Base-by-base conservation (phyloP, 2,329 filamentous ascomycete species). In the Exophiala lecanii-corni region DNA sequence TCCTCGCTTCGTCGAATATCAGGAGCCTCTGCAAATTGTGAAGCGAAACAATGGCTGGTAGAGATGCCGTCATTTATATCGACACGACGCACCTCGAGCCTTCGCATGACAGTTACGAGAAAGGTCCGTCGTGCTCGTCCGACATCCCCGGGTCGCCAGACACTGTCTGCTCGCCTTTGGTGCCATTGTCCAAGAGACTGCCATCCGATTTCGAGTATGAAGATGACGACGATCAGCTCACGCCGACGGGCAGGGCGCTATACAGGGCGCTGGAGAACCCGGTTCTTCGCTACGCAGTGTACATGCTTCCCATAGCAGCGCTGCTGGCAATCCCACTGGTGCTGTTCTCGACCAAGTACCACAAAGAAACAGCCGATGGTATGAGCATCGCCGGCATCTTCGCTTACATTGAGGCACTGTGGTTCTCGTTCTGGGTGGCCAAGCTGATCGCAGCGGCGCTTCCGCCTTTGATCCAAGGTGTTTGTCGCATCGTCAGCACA, bases 391-490 rank as follows among this genome's bases (percentile, higher is more conserved):
- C 23, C 5, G 35, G 35, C 17, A 4, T 38, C n/a, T 38, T 38
- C 19, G 23, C 23, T 15, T 38, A 38, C 23, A 25, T 38, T 12
- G 35, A 38, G 19, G n/a, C 26, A 12, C 12, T 38, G n/a, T 38
- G 35, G 35, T 10, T 38, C 5, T 38, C 35, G n/a, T 21, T 38
- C n/a, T 38, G 35, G 35, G 17, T 38, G 10, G 35, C 35, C 15
- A 38, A 23, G 19, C 35, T 38, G 15, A 12, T 38, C 15, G 35
- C 35, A 23, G 35, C 35, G n/a, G 35, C 35, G n/a, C 6, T 38
- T 15, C 35, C 35, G 15, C 13, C n/a, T 7, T 12, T 38, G 6
- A 23, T 38, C n/a, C 35, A 38, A 38, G 35, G 16, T 15, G 3
- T 38, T 21, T 20, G 35, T 25, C 18, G 19, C 6, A 20, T 38